Evolutionary conservation across 768 basidiomycete species (phyloP).

Genomic region (Lyophyllum atratum): DNA sequence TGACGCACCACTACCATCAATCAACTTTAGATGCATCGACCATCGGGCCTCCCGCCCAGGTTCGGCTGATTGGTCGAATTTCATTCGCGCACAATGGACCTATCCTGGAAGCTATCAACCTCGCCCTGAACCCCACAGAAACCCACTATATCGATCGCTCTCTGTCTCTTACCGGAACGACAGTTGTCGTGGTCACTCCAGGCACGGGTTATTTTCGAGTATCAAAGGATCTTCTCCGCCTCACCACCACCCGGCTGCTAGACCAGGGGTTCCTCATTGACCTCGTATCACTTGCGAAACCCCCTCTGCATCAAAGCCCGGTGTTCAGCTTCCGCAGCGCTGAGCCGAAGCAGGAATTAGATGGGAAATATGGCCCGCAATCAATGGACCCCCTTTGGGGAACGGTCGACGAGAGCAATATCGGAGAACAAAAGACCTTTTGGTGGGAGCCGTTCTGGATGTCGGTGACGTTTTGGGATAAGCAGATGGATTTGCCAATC

Average conservation of each 20-base stretch:
- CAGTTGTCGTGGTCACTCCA: conserved; percentile 85
- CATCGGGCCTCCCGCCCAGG: conserved; percentile 50
- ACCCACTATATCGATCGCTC: conserved; percentile 96
- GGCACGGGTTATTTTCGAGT: conserved; percentile 95
- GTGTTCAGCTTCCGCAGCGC: conserved; percentile 85
- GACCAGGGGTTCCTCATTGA: conserved; percentile 93
- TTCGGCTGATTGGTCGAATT: conserved; percentile 74
- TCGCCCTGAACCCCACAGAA: conserved; percentile 90
- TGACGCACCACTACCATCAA: conserved; percentile 88
- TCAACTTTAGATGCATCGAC: conserved; percentile 49
- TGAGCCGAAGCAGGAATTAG: conserved; percentile 54
- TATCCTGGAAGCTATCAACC: conserved; percentile 92
- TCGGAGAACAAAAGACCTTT: conserved; percentile 54
- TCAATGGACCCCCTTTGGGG: conserved; percentile 77
- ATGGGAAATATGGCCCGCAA: conserved; percentile 45
- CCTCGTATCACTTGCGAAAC: conserved; percentile 85
- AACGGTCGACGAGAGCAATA: conserved; percentile 51
- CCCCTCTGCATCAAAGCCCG: conserved; percentile 90
- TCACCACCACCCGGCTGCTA: conserved; percentile 92
- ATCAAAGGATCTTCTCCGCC: conserved; percentile 82
- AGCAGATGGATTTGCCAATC: conserved; percentile 83
- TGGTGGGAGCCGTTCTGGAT: conserved; percentile 95
- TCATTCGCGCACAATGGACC: conserved; percentile 93
- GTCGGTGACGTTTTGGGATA: conserved; percentile 83
- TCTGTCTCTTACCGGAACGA: conserved; percentile 82